Base-by-base conservation (phyloP, 2,329 filamentous ascomycete genomes). In the Trichoderma simmonsii region DNA sequence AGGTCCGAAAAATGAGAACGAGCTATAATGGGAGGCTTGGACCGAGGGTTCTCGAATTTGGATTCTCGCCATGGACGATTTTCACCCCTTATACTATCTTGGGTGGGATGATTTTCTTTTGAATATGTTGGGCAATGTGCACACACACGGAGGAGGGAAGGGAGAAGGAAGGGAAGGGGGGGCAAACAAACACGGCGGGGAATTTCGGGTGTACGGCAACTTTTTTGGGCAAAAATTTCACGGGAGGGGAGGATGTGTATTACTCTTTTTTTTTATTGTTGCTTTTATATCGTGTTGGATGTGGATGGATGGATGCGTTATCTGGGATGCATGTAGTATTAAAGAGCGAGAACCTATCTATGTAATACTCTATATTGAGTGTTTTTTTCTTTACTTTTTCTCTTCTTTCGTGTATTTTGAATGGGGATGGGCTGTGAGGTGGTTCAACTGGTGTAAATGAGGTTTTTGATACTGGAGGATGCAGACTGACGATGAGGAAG, bases 291-390 rank as follows among this genome's bases (percentile, higher is more conserved):
- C 18, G 28, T 3, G 51, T n/a, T 48, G 24, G 14, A 39, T 60
- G 62, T 65, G 39, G 39, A 63, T 63, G 59, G 11, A 14, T 48
- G 60, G 11, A 15, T 48, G 36, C 36, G 36, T 30, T 30, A 59
- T 67, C 36, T 43, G 51, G 64, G 64, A 59, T 28, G 24, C 24
- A 43, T 67, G 64, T 64, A 51, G 62, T 67, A 67, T 67, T 67
- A 59, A 28, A 28, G 54, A 67, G 64, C 64, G 51, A 59, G 24
- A 67, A 36, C 48, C 48, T 51, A 54, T 6, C 39, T 59, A 30
- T 67, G 34, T 67, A 56, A 57, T 67, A 67, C 54, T 59, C 32
- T n/a, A 14, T 67, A 59, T 59, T 59, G 64, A 59, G 51, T 59
- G 32, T 30, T 30, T 11, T 67, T 7, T 28, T 11, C 34, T 4